These are phyloP conservation scores for Aspergillus luchuensis DNA, from an alignment of 2,329 filamentous ascomycete species.

Conservation along the genomic window DNA sequence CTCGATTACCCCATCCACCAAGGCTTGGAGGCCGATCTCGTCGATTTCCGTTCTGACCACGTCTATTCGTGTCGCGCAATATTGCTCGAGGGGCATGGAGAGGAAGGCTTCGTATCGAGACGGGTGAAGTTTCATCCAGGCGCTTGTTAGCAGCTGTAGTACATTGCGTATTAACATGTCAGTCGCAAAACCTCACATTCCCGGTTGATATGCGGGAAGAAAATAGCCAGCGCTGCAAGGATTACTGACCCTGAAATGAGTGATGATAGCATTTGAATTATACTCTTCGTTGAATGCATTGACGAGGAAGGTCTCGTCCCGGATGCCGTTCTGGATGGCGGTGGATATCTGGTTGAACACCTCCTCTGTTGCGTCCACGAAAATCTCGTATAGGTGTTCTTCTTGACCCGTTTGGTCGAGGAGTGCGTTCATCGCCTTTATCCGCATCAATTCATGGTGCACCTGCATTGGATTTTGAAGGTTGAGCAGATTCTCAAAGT, in stretches of 20 bases:
- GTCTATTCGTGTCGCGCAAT: constrained; percentile 72
- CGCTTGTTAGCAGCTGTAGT: constrained; percentile 72
- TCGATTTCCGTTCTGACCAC: constrained; percentile 82
- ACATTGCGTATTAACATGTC: constrained; percentile 13
- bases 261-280: constrained; percentile 75
- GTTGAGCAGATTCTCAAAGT: constrained; percentile 82
- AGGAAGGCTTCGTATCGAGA: constrained; percentile 74
- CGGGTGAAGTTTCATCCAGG: constrained; percentile 77
- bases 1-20: constrained; percentile 77
- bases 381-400: constrained; percentile 75
- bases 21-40: constrained; percentile 76
- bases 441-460: constrained; percentile 69
- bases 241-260: constrained; percentile 67
- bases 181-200: constrained; percentile 21
- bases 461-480: constrained; percentile 66
- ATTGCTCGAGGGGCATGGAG: constrained; percentile 63
- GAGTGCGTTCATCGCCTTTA: constrained; percentile 70
- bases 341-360: constrained; percentile 66
- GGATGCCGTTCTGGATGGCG: constrained; percentile 59
- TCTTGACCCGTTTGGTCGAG: constrained; percentile 70
- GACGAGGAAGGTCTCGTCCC: constrained; percentile 60
- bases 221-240: neutral
- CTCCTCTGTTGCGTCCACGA: constrained; percentile 72
- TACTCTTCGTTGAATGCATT: constrained; percentile 73
- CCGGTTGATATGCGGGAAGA: neutral